Evolutionary conservation across 139 green algal species (phyloP), one percentile per base, ranked within the genome.

Genomic region (Asterochloris erici): DNA sequence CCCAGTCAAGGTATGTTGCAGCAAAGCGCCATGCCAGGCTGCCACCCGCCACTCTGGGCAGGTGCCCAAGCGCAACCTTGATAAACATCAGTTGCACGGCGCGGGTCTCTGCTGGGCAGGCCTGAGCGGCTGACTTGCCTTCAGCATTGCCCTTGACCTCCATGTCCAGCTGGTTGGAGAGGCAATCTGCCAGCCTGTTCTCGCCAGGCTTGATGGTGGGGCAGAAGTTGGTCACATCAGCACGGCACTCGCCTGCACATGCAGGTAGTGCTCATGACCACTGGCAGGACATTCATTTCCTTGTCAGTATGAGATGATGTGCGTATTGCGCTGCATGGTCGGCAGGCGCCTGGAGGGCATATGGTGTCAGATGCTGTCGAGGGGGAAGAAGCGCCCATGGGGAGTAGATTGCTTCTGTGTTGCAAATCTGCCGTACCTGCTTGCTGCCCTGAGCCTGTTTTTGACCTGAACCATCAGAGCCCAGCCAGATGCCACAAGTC

Each of bases 141-240:
- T 81, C 66, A 13, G 79, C 68, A 68, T 92, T 91, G 13, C 84
- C 82, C 26, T 82, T 68, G 23, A 75, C 73, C 82, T 91, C 84
- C 15, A 78, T 78, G n/a, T 87, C 82, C 1, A 94, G 85, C n/a
- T 91, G 83, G 23, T 94, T 86, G 1, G 88, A 89, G 14, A 97
- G 84, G 84, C 93, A 97, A 9, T 89, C 84, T 38, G 90, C 86
- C 73, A 95, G 80, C 17, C 89, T 74, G 19, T 86, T 85, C 24
- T 92, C 84, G 1, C 93, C 93, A 28, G 86, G 83, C 24, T 87
- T 85, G 2, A 91, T 79, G 54, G 89, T 86, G 10, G 85, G 73
- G 83, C 94, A 97, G n/a, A 91, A 91, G 9, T 76, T 73, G 9
- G 91, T 74, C 16, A 96, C 87, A 21, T 95, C 92, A 4, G 78